Conservation (phyloP, 2,329 filamentous ascomycete genomes). For the Microcyclosporella mali region DNA sequence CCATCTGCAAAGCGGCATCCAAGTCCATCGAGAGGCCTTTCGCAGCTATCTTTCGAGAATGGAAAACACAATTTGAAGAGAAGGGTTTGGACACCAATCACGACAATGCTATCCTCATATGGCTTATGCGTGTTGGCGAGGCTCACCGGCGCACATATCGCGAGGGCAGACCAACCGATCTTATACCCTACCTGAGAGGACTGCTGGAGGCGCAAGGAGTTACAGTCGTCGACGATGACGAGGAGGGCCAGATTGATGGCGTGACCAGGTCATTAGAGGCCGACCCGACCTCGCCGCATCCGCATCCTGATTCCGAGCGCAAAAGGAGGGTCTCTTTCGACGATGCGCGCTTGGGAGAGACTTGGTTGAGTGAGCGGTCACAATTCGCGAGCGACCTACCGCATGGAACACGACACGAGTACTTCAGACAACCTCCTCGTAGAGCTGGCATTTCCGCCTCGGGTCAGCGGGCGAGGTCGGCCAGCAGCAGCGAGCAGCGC, state of each 20-base stretch:
- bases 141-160: conserved; percentile 21
- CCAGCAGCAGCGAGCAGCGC: conserved; percentile 12
- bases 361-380: conserved; percentile 36
- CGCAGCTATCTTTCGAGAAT: conserved; percentile 73
- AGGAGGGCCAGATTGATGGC: conserved; percentile 33
- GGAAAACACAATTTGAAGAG: conserved; percentile 67
- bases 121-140: conserved; percentile 72
- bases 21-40: conserved; percentile 61
- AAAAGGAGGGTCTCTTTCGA: conserved; percentile 51
- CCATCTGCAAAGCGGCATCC: conserved; percentile 68
- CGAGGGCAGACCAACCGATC: conserved; percentile 14
- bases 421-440: conserved; percentile 17
- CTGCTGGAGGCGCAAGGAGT: conserved; percentile 24
- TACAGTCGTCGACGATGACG: conserved; percentile 21
- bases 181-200: conserved; percentile 24
- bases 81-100: conserved; percentile 65
- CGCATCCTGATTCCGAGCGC: conserved; percentile 18
- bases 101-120: conserved; percentile 68
- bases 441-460: conserved; percentile 9
- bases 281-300: conserved; percentile 1
- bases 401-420: conserved; percentile 5
- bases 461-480: conserved; percentile 19
- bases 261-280: conserved; percentile 11
- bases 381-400: conserved; percentile 7
- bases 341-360: conserved; percentile 49